phyloP scores from a whole-genome alignment of 192 early-diverging fungal species.

The Coemansia sp. region DNA sequence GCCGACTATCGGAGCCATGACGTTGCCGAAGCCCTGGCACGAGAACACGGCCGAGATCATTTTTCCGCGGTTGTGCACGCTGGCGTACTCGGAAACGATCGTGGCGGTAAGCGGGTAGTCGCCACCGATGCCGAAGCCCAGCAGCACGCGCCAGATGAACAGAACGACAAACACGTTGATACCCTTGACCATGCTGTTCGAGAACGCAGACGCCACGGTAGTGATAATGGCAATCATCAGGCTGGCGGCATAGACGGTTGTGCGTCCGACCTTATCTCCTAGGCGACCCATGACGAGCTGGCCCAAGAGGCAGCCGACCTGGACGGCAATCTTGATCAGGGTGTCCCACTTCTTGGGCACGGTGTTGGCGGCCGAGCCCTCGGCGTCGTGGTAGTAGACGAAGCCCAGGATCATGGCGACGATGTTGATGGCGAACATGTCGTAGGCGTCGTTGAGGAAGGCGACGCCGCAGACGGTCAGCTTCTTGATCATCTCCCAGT shows the following conservation, averaged over 20 bases:
- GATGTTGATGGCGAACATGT: conserved; percentile 91
- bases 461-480: conserved; percentile 73
- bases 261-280: conserved; percentile 87
- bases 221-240: conserved; percentile 88
- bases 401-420: conserved; percentile 84
- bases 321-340: conserved; percentile 83
- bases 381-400: conserved; percentile 57
- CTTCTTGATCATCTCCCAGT: conserved; percentile 75
- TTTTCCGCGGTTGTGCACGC: conserved; percentile 75
- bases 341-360: conserved; percentile 73
- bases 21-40: conserved; percentile 90
- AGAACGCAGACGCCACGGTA: conserved; percentile 77
- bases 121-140: conserved; percentile 92
- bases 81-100: conserved; percentile 90
- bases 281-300: conserved; percentile 86
- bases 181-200: conserved; percentile 65
- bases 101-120: conserved; percentile 94
- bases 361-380: conserved; percentile 43
- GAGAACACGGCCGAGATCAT: conserved; percentile 91
- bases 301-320: conserved; percentile 87
- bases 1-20: conserved; percentile 75
- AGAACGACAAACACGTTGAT: conserved; percentile 68
- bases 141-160: conserved; percentile 85
- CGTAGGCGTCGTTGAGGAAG: conserved; percentile 95
- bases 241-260: conserved; percentile 84